A percentile compares a stretch with the other conserved stretches of the same genome.
These are phyloP conservation scores for Hygrocybe punicea DNA, from an alignment of 768 basidiomycete genomes.

Conservation along the genomic window DNA sequence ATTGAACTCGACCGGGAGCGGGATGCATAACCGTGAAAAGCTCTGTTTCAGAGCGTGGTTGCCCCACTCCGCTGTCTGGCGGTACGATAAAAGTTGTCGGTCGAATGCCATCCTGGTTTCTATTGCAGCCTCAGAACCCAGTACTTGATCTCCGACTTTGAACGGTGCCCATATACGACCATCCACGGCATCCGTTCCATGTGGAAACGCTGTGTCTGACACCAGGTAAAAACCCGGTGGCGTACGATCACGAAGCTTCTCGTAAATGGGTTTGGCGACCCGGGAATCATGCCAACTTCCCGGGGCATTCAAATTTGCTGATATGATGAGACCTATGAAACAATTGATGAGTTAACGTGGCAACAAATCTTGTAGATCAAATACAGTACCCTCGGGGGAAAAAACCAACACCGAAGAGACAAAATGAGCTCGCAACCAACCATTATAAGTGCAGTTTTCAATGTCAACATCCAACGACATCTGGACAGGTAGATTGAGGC, in stretches of 20 bases:
- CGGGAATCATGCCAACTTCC: slow-evolving; percentile 44
- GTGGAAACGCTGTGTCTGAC: slow-evolving; percentile 40
- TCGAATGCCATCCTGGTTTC: slow-evolving; percentile 28
- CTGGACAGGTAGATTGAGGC: slow-evolving; percentile 33
- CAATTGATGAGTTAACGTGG: not conserved
- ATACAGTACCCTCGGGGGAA: slow-evolving; percentile 18
- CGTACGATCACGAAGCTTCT: slow-evolving; percentile 17
- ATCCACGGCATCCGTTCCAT: slow-evolving; percentile 15
- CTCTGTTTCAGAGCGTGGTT: slow-evolving; percentile 44
- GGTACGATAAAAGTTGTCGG: slow-evolving; percentile 40
- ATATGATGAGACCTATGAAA: slow-evolving; percentile 35
- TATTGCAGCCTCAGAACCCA: slow-evolving; percentile 15
- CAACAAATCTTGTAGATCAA: not conserved
- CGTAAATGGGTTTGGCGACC: slow-evolving; percentile 41
- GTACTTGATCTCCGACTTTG: slow-evolving; percentile 29
- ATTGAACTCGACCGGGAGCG: slow-evolving; percentile 32
- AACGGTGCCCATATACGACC: slow-evolving; percentile 36
- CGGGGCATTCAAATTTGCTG: slow-evolving; percentile 33
- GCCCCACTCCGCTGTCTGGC: slow-evolving; percentile 54
- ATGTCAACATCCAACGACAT: slow-evolving; percentile 37
- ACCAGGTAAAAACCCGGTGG: slow-evolving; percentile 37
- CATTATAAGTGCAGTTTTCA: slow-evolving; percentile 31
- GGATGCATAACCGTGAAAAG: slow-evolving; percentile 44
- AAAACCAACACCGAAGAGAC: slow-evolving; percentile 35
- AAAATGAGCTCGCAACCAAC: slow-evolving; percentile 40